Percentiles rank a stretch among this genome's conserved stretches.
Conservation (phyloP, 768 basidiomycete genomes). For the Botryobasidium botryosum region DNA sequence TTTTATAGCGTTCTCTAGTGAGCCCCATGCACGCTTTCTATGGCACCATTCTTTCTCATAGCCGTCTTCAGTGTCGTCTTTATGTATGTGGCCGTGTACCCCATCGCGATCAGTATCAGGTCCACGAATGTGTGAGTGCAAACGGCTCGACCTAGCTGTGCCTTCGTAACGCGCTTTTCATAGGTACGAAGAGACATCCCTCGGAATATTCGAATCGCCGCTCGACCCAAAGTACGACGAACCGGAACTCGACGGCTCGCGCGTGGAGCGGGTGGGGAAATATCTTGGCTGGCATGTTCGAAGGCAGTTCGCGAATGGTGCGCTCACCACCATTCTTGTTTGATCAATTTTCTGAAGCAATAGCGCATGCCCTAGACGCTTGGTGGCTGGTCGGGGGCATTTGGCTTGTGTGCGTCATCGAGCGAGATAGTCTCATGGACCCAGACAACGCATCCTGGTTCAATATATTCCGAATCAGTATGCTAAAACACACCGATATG, state of each 20-base stretch:
- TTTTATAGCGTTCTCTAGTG: neutral
- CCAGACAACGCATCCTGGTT: constrained; percentile 50
- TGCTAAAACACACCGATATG: constrained; percentile 19
- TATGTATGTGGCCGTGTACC: constrained; percentile 19
- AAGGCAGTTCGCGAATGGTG: constrained; percentile 84
- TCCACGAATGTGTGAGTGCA: constrained; percentile 46
- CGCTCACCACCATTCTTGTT: neutral
- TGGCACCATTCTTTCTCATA: neutral
- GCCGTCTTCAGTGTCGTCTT: neutral
- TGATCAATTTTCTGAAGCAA: neutral
- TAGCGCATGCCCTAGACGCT: constrained; percentile 43
- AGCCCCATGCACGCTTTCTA: neutral
- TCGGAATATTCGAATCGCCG: constrained; percentile 49
- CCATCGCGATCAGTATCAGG: constrained; percentile 41
- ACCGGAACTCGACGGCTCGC: constrained; percentile 28
- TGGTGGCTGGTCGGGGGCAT: constrained; percentile 86
- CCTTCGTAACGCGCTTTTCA: neutral
- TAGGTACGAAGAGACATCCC: constrained; percentile 64
- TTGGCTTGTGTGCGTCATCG: constrained; percentile 37
- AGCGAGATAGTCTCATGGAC: constrained; percentile 41
- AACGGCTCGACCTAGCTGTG: neutral
- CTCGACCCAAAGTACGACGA: constrained; percentile 23
- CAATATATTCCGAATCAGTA: constrained; percentile 64
- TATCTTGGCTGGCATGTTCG: constrained; percentile 70
- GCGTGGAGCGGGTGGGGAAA: constrained; percentile 51